Conservation (phyloP, 2,329 filamentous ascomycete species). For the Neofusicoccum parvum region DNA sequence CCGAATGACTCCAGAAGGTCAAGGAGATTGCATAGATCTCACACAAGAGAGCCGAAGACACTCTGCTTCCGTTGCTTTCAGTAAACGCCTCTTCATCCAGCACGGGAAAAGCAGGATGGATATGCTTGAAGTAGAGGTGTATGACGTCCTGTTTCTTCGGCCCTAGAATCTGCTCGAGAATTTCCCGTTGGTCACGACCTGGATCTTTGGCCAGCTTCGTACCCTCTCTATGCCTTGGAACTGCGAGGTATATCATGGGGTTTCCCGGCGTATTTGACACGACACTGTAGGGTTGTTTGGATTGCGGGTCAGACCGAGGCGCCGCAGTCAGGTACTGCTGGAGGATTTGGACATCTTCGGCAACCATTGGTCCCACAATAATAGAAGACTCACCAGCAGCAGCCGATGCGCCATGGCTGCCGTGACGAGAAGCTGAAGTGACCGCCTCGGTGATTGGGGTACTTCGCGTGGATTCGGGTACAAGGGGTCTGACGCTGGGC, state of each 20-base stretch:
- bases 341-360: slow-evolving; percentile 45
- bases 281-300: slow-evolving; percentile 50
- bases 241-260: slow-evolving; percentile 47
- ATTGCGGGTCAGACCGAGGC: slow-evolving; percentile 26
- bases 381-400: slow-evolving; percentile 40
- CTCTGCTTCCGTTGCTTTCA: slow-evolving; percentile 35
- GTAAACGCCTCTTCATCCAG: slow-evolving; percentile 41
- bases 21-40: slow-evolving; percentile 42
- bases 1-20: slow-evolving; percentile 42
- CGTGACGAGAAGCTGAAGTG: background rate
- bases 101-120: slow-evolving; percentile 43
- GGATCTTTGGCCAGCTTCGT: slow-evolving; percentile 37
- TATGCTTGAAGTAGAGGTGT: slow-evolving; percentile 49
- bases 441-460: background rate
- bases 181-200: slow-evolving; percentile 42
- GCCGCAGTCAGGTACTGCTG: slow-evolving; percentile 42
- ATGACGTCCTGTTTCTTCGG: slow-evolving; percentile 41
- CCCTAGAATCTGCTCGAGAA: slow-evolving; percentile 45
- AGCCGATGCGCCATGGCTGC: slow-evolving; percentile 10
- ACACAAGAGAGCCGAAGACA: slow-evolving; percentile 42
- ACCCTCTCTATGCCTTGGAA: slow-evolving; percentile 54
- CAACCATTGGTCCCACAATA: slow-evolving; percentile 44
- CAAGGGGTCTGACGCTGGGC: background rate
- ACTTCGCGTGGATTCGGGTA: background rate
- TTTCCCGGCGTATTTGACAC: slow-evolving; percentile 49